phyloP scores from a whole-genome alignment of 495 filamentous ascomycete species.

The Neurospora sp. region DNA sequence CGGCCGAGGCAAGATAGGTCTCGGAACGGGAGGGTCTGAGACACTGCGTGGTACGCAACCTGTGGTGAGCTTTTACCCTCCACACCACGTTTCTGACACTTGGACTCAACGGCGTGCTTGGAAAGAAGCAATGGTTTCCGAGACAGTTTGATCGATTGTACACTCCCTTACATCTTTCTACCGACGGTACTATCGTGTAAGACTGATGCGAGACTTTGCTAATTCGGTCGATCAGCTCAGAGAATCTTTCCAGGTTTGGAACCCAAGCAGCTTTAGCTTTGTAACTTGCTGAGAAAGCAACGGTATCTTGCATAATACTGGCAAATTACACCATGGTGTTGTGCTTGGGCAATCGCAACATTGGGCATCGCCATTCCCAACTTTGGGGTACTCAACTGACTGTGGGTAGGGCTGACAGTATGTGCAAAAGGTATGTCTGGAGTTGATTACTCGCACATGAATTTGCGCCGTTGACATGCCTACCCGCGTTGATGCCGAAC shows the following conservation, averaged over 20 bases:
- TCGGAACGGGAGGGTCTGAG: neutral
- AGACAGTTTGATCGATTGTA: slow-evolving; percentile 1
- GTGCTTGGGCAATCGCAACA: neutral
- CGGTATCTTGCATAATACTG: neutral
- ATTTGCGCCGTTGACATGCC: neutral
- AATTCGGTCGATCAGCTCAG: neutral
- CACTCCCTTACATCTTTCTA: neutral
- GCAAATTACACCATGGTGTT: neutral
- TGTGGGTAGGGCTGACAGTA: neutral
- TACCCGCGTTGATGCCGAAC: neutral
- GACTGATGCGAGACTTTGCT: neutral
- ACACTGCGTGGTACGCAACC: neutral
- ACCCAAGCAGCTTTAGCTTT: neutral
- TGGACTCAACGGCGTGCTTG: neutral
- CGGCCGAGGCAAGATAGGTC: neutral
- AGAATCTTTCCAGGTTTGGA: neutral
- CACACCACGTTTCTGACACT: neutral
- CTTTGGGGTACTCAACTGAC: neutral
- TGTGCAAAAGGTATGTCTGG: neutral
- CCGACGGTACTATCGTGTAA: neutral
- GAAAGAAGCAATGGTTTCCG: neutral
- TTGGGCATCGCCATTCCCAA: neutral
- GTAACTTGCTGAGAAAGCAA: neutral
- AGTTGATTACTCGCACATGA: neutral
- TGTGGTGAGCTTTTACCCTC: neutral